Conservation (phyloP, 352 stramenopile species). For the Nannochloropsis limnetica region DNA sequence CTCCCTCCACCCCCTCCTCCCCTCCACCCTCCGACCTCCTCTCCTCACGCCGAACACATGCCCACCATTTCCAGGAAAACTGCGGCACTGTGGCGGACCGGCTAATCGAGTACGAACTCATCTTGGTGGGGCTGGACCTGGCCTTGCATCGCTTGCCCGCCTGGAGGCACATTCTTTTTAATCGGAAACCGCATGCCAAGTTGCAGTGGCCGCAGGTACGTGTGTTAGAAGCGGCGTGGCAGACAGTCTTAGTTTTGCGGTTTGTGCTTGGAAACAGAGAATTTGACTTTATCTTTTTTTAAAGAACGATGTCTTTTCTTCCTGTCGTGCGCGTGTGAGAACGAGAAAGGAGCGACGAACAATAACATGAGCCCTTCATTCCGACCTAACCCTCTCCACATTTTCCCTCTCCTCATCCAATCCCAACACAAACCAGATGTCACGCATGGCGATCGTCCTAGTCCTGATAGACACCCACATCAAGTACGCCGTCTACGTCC, state of each 20-base stretch:
- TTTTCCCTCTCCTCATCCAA: background rate
- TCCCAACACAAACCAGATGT: background rate
- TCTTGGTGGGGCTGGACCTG: background rate
- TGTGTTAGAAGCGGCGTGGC: background rate
- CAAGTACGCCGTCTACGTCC: slow-evolving; percentile 10
- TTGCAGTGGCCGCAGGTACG: slow-evolving; percentile 7
- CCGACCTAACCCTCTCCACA: no score
- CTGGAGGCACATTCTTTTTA: slow-evolving; percentile 20
- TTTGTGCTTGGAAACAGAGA: no score
- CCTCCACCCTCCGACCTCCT: background rate
- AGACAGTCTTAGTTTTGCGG: background rate
- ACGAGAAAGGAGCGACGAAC: no score
- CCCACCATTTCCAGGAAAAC: background rate
- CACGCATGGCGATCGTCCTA: background rate
- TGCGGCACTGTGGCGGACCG: background rate
- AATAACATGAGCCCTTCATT: no score
- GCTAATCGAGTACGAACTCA: background rate
- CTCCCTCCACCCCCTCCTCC: background rate
- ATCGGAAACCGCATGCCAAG: slow-evolving; percentile 10
- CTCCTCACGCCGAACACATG: background rate
- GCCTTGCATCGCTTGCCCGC: slow-evolving; percentile 13
- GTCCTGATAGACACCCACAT: slow-evolving; percentile 2
- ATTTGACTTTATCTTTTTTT: no score
- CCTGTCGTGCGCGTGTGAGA: no score
- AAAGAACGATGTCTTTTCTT: no score